Evolutionary conservation across 345 rosid species (phyloP).

Genomic region (Luvunga scandens): DNA sequence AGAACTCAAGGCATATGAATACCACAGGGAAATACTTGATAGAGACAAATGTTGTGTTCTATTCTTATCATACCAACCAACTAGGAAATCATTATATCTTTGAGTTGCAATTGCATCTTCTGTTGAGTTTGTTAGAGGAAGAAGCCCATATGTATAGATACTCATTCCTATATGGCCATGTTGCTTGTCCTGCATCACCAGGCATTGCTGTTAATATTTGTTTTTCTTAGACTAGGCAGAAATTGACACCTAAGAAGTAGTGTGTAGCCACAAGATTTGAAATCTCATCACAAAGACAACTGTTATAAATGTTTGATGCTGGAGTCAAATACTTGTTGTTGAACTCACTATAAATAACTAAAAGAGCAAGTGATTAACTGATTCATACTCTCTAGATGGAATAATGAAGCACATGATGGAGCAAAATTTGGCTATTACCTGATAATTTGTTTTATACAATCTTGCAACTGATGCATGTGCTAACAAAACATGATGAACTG

Average conservation of each 20-base stretch:
- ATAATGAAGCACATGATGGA: not conserved
- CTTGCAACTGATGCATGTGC: slow-evolving; percentile 70
- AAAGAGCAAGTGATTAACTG: not conserved
- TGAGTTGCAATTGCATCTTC: slow-evolving; percentile 46
- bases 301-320: not conserved
- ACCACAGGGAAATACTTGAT: too few species aligned
- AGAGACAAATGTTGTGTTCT: too few species aligned
- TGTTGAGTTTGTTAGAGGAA: slow-evolving; percentile 43
- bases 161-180: slow-evolving; percentile 51
- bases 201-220: not conserved
- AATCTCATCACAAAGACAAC: not conserved
- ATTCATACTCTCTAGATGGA: not conserved
- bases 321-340: not conserved
- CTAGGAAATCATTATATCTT: slow-evolving; percentile 40
- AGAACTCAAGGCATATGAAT: not conserved
- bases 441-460: slow-evolving; percentile 54
- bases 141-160: slow-evolving; percentile 29
- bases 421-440: slow-evolving; percentile 30
- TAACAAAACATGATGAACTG: slow-evolving; percentile 56
- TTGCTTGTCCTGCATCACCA: slow-evolving; percentile 47
- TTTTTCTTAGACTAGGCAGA: not conserved
- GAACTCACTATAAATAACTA: not conserved
- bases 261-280: not conserved
- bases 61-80: slow-evolving; percentile 46
- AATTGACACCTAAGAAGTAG: not conserved